Conservation (phyloP, 805 yeast species). For the Saccharomycopsis javanensis region DNA sequence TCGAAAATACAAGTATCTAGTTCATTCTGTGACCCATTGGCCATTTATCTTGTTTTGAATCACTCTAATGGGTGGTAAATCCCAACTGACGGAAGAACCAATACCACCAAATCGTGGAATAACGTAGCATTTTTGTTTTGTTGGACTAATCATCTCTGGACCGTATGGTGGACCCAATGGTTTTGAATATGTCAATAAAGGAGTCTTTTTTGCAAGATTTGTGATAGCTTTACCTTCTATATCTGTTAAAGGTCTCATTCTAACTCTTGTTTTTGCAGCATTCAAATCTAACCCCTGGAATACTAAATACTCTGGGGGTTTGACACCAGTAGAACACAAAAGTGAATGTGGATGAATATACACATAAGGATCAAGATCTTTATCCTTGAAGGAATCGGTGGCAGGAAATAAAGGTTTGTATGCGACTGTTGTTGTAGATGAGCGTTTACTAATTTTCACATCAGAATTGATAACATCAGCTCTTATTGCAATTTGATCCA, state of each 20-base stretch:
- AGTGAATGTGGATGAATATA: constrained; percentile 78
- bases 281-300: constrained; percentile 56
- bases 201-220: constrained; percentile 64
- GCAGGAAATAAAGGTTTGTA: constrained; percentile 47
- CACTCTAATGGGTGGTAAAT: constrained; percentile 71
- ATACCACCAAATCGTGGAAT: constrained; percentile 84
- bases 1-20: too few species aligned
- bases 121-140: constrained; percentile 78
- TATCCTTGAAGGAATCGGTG: constrained; percentile 24
- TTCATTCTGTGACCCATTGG: constrained; percentile 40
- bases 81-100: constrained; percentile 83
- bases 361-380: constrained; percentile 43
- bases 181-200: constrained; percentile 73
- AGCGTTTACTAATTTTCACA: constrained; percentile 45
- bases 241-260: constrained; percentile 72
- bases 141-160: constrained; percentile 54
- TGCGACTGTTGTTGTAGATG: constrained; percentile 51
- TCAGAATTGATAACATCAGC: constrained; percentile 67
- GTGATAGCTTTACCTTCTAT: constrained; percentile 66
- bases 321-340: constrained; percentile 45
- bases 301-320: constrained; percentile 74
- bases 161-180: constrained; percentile 89
- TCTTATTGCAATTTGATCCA: constrained; percentile 83
- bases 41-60: constrained; percentile 59
- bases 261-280: constrained; percentile 36